A percentile compares a stretch with the other conserved stretches of the same genome.
Conservation (phyloP, 1,284 basidiomycete genomes). For the Fomitiporia mediterranea region DNA sequence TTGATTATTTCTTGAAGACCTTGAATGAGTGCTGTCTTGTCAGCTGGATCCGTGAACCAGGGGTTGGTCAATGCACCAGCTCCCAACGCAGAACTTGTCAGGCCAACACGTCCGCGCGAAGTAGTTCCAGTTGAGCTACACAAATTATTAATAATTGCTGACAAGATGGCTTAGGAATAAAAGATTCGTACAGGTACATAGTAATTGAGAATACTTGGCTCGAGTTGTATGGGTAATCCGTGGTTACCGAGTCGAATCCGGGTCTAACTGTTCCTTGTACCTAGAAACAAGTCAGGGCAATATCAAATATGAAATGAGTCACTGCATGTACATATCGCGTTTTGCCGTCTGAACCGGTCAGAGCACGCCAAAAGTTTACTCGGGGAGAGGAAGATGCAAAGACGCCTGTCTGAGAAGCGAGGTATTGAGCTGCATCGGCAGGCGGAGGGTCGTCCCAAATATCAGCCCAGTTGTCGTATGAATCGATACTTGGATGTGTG, state of each 20-base stretch:
- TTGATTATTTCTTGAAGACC: slow-evolving; percentile 47
- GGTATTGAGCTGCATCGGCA: slow-evolving; percentile 52
- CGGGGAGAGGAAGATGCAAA: slow-evolving; percentile 54
- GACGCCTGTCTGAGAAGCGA: slow-evolving; percentile 47
- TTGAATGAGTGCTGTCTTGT: slow-evolving; percentile 46
- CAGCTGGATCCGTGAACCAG: slow-evolving; percentile 54
- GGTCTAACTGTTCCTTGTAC: slow-evolving; percentile 61
- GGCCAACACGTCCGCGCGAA: slow-evolving; percentile 58
- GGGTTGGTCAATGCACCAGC: slow-evolving; percentile 46
- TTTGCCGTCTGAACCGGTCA: slow-evolving; percentile 40
- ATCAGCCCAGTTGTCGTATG: slow-evolving; percentile 61
- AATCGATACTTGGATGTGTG: slow-evolving; percentile 56
- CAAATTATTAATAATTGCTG: slow-evolving; percentile 16
- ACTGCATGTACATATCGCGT: slow-evolving; percentile 42
- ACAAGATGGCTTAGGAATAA: slow-evolving; percentile 1
- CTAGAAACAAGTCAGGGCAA: slow-evolving; percentile 26
- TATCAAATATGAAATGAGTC: background rate
- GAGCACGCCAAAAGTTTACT: slow-evolving; percentile 62
- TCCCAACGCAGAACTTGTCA: slow-evolving; percentile 45
- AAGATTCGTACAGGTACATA: slow-evolving; percentile 42
- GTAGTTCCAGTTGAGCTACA: slow-evolving; percentile 50
- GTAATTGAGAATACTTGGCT: slow-evolving; percentile 59
- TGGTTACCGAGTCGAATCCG: slow-evolving; percentile 52
- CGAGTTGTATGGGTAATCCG: slow-evolving; percentile 47
- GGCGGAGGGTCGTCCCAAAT: slow-evolving; percentile 50